Evolutionary conservation across 176 grass and related monocot genomes (phyloP).

Genomic region (Avena insularis): DNA sequence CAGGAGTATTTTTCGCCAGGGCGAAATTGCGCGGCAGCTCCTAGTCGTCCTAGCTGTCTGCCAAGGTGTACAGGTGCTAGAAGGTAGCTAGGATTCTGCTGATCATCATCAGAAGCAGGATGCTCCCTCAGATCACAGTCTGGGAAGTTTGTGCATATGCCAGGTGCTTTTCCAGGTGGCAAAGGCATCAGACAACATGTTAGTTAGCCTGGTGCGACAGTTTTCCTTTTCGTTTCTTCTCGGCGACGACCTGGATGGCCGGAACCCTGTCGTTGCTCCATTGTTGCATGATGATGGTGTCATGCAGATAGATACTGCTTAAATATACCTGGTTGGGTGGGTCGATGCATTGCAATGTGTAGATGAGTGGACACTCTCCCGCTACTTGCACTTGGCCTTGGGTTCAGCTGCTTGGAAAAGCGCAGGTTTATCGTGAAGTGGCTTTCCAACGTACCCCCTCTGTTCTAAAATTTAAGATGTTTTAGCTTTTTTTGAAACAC

Average conservation of each 20-base stretch:
- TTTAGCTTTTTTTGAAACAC: no score
- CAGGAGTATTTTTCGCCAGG: slow-evolving; percentile 85
- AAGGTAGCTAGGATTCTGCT: not conserved
- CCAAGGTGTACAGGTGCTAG: slow-evolving; percentile 32
- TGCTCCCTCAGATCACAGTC: not conserved
- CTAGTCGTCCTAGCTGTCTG: slow-evolving; percentile 37
- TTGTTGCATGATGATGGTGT: slow-evolving; percentile 39
- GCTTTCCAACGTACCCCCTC: not conserved
- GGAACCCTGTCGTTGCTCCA: slow-evolving; percentile 18
- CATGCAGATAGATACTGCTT: slow-evolving; percentile 18
- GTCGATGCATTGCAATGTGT: slow-evolving; percentile 4
- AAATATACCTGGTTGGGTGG: not conserved
- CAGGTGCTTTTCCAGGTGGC: slow-evolving; percentile 36
- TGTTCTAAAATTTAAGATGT: no score
- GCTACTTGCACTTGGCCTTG: no score
- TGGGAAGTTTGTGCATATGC: slow-evolving; percentile 43
- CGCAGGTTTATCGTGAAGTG: not conserved
- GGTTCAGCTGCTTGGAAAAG: not conserved
- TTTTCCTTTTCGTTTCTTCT: not conserved
- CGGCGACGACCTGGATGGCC: slow-evolving; percentile 1
- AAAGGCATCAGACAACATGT: slow-evolving; percentile 38
- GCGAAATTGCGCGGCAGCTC: slow-evolving; percentile 71
- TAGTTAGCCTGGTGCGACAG: slow-evolving; percentile 4
- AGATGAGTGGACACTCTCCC: not conserved
- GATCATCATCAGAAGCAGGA: not conserved